Conservation (phyloP, 1,139 yeast genomes). For the Debaryomyces sp. region DNA sequence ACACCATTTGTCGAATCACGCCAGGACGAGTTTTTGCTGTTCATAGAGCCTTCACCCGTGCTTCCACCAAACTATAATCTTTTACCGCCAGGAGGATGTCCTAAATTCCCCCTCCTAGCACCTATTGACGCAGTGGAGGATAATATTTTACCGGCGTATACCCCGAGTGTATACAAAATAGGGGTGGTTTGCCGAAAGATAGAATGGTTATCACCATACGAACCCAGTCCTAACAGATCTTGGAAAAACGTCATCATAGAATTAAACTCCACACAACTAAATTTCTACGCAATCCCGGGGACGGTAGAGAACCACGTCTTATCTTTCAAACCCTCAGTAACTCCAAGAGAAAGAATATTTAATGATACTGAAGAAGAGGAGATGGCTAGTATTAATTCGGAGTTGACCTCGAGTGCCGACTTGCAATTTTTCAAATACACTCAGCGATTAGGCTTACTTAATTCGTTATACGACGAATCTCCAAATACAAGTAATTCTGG, state of each 20-base stretch:
- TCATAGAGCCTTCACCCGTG: constrained; percentile 54
- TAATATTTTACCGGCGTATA: constrained; percentile 52
- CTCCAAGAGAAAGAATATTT: constrained; percentile 15
- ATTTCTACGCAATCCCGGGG: constrained; percentile 53
- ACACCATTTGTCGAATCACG: not conserved
- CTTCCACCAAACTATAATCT: constrained; percentile 50
- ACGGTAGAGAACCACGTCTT: constrained; percentile 33
- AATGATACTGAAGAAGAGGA: constrained; percentile 19
- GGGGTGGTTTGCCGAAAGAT: constrained; percentile 56
- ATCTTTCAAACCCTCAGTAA: constrained; percentile 19
- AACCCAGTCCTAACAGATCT: constrained; percentile 56
- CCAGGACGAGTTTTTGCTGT: constrained; percentile 31
- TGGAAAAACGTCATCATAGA: constrained; percentile 70
- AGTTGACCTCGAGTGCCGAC: constrained; percentile 38
- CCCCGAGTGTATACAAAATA: constrained; percentile 60
- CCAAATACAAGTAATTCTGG: not conserved
- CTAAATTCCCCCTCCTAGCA: constrained; percentile 47
- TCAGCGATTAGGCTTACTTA: constrained; percentile 26
- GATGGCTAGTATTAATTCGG: constrained; percentile 21
- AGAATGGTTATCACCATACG: constrained; percentile 72
- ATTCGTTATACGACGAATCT: constrained; percentile 14
- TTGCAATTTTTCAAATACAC: constrained; percentile 38
- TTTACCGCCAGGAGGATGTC: constrained; percentile 54
- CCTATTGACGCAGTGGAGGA: constrained; percentile 14
- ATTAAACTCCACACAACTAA: constrained; percentile 73